These are phyloP conservation scores for Rhododendron griersonianum DNA, from an alignment of 148 eudicot genomes.

Conservation along the genomic window DNA sequence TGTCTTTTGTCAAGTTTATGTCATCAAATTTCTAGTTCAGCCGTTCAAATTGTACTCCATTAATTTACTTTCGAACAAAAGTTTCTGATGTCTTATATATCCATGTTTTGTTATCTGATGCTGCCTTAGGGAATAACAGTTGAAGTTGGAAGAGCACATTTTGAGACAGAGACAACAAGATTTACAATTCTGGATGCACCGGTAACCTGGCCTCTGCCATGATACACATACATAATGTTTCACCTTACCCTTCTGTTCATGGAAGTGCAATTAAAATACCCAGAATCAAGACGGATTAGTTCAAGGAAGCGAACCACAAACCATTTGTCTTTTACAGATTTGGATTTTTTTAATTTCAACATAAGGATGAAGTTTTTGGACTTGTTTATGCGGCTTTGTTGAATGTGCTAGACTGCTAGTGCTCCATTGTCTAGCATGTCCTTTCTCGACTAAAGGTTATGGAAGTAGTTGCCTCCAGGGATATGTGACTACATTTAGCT, in stretches of 20 bases:
- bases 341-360: not conserved
- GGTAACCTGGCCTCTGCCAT: constrained; percentile 32
- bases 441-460: not conserved
- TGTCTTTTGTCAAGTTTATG: constrained; percentile 8
- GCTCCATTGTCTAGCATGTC: not conserved
- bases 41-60: not conserved
- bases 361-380: not conserved
- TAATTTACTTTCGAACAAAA: not conserved
- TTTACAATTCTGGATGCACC: constrained; percentile 98
- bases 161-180: constrained; percentile 85
- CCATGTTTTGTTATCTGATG: not conserved
- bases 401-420: not conserved
- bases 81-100: not conserved
- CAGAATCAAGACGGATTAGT: not conserved
- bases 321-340: not conserved
- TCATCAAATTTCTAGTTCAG: not conserved
- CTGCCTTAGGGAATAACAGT: constrained; percentile 67
- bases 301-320: not conserved
- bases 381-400: not conserved
- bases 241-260: not conserved
- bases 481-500: not conserved
- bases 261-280: not conserved
- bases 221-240: not conserved
- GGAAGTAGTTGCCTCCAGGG: not conserved
- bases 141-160: constrained; percentile 96